These are phyloP conservation scores for Peronospora destructor DNA, from an alignment of 352 stramenopile genomes.

Conservation along the genomic window DNA sequence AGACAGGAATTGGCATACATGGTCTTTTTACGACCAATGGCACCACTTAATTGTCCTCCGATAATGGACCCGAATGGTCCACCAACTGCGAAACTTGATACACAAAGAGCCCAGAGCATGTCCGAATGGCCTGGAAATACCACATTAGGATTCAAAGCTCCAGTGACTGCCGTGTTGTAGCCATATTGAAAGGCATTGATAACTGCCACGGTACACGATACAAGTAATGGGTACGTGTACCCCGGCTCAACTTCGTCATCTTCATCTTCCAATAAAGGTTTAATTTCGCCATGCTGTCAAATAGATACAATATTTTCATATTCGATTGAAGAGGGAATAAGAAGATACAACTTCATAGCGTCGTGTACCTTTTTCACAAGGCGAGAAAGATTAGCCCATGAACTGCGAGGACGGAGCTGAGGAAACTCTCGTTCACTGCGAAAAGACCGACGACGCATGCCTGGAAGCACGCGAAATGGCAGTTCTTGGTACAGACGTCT, in stretches of 20 bases:
- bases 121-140: slow-evolving; percentile 59
- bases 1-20: slow-evolving; percentile 47
- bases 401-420: slow-evolving; percentile 43
- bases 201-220: slow-evolving; percentile 54
- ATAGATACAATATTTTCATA: too few species aligned
- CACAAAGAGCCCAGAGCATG: slow-evolving; percentile 51
- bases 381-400: slow-evolving; percentile 46
- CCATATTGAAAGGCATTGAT: slow-evolving; percentile 63
- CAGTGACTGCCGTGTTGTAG: slow-evolving; percentile 69
- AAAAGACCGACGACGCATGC: slow-evolving; percentile 61
- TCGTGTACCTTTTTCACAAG: slow-evolving; percentile 38
- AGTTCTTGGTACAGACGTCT: slow-evolving; percentile 65
- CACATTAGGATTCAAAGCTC: slow-evolving; percentile 37
- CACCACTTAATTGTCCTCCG: slow-evolving; percentile 40
- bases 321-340: background rate
- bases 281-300: slow-evolving; percentile 45
- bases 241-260: slow-evolving; percentile 40
- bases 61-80: slow-evolving; percentile 51
- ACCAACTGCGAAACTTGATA: slow-evolving; percentile 57
- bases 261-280: slow-evolving; percentile 37
- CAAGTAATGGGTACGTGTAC: slow-evolving; percentile 53
- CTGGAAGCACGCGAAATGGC: slow-evolving; percentile 50
- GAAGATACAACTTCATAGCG: background rate
- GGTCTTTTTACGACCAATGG: slow-evolving; percentile 49
- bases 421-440: slow-evolving; percentile 55